Evolutionary conservation across 2,329 filamentous ascomycete genomes (phyloP).

Genomic region (Venturia effusa): DNA sequence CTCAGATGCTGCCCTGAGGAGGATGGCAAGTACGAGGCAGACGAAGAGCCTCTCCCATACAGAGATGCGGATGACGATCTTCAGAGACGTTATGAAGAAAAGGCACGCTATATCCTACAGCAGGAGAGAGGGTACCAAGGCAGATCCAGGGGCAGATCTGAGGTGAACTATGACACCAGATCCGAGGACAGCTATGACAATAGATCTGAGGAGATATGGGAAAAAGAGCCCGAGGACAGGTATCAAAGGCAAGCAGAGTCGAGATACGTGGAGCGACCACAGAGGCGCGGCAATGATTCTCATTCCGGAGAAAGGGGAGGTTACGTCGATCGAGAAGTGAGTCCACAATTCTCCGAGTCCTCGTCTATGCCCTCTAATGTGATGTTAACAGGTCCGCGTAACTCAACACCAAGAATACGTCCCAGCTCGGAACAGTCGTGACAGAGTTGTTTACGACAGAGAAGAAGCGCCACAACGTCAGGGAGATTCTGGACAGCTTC

Average conservation of each 20-base stretch:
- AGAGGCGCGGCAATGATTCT: neutral
- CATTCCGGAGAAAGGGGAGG: neutral
- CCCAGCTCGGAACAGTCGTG: neutral
- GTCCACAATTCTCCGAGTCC: neutral
- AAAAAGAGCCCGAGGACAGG: neutral
- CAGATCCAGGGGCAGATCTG: neutral
- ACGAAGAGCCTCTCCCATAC: neutral
- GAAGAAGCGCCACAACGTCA: neutral
- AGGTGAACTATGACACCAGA: neutral
- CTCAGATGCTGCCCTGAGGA: neutral
- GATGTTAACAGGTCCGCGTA: neutral
- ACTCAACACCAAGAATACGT: constrained; percentile 1
- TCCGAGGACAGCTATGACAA: neutral
- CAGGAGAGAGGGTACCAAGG: neutral
- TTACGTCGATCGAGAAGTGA: neutral
- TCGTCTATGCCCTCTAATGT: neutral
- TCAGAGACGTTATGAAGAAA: neutral
- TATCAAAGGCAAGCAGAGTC: neutral
- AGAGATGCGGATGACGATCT: neutral
- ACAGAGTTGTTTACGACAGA: neutral
- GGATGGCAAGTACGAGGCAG: neutral
- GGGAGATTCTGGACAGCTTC: neutral
- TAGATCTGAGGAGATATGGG: neutral
- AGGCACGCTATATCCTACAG: constrained; percentile 4
- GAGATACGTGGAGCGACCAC: neutral